phyloP scores from a whole-genome alignment of 2,329 filamentous ascomycete genomes.

The Gliomastix tumulicola region DNA sequence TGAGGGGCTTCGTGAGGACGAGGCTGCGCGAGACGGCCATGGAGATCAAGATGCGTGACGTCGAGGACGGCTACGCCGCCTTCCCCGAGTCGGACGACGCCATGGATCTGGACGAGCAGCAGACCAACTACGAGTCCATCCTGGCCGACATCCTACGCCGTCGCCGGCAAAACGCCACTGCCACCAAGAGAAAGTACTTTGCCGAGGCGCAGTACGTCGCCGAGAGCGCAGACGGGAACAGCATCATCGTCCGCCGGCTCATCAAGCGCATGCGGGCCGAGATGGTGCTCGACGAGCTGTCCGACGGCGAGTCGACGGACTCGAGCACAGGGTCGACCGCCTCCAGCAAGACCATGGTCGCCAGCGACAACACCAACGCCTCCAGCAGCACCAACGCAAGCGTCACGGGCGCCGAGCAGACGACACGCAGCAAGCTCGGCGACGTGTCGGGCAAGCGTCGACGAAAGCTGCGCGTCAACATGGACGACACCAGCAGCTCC shows the following conservation, averaged over 20 bases:
- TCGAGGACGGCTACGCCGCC: conserved; percentile 36
- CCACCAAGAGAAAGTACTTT: conserved; percentile 41
- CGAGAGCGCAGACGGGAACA: conserved; percentile 37
- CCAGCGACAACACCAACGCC: conserved; percentile 16
- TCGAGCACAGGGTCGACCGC: conserved; percentile 19
- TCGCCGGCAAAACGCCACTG: conserved; percentile 21
- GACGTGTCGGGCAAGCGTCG: conserved; percentile 42
- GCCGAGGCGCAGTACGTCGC: conserved; percentile 45
- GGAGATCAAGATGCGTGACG: conserved; percentile 50
- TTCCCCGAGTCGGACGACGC: conserved; percentile 44
- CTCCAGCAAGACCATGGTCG: conserved; percentile 17
- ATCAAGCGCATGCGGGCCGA: conserved; percentile 59
- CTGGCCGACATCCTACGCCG: conserved; percentile 38
- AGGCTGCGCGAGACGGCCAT: conserved; percentile 61
- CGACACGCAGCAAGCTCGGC: conserved; percentile 30
- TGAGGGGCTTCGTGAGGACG: conserved; percentile 68
- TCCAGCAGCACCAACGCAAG: conserved; percentile 16
- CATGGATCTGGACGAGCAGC: conserved; percentile 39
- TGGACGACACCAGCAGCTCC: conserved; percentile 33
- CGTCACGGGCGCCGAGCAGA: conserved; percentile 5
- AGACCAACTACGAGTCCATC: conserved; percentile 47
- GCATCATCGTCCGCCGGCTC: conserved; percentile 45
- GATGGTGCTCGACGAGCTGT: conserved; percentile 48
- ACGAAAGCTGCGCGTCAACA: conserved; percentile 43
- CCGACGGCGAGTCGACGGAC: conserved; percentile 32